Conservation (phyloP, 2,329 filamentous ascomycete species). For the Cladophialophora bantiana region DNA sequence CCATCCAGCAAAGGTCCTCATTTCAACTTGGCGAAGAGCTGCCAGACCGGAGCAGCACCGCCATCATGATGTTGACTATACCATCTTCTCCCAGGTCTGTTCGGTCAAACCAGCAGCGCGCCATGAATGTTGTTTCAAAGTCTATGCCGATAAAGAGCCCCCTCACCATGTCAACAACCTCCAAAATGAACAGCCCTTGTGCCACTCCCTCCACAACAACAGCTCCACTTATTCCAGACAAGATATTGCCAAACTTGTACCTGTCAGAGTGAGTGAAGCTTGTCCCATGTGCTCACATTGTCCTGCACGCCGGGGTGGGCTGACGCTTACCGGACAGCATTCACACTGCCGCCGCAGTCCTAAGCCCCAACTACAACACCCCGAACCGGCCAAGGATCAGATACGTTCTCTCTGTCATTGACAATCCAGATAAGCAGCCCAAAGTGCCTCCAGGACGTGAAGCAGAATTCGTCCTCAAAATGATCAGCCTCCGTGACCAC, state of each 20-base stretch:
- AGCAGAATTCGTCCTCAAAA: slow-evolving; percentile 34
- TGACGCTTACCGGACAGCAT: slow-evolving; percentile 25
- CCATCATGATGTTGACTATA: slow-evolving; percentile 25
- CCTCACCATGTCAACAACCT: not conserved
- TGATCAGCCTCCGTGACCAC: slow-evolving; percentile 31
- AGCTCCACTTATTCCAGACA: slow-evolving; percentile 35
- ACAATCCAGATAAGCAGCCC: slow-evolving; percentile 27
- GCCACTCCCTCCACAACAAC: slow-evolving; percentile 30
- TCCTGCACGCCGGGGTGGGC: not conserved
- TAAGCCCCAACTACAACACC: slow-evolving; percentile 34
- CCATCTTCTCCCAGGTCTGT: slow-evolving; percentile 9
- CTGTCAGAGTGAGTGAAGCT: slow-evolving; percentile 33
- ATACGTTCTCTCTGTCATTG: slow-evolving; percentile 34
- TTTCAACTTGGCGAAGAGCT: not conserved
- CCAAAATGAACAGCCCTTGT: slow-evolving; percentile 19
- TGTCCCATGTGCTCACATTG: not conserved
- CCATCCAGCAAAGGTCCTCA: not conserved
- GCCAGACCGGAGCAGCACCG: not conserved
- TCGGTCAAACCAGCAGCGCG: slow-evolving; percentile 12
- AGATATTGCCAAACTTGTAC: slow-evolving; percentile 34
- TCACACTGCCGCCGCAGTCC: slow-evolving; percentile 33
- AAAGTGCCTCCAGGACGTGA: slow-evolving; percentile 27
- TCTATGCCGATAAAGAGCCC: slow-evolving; percentile 18
- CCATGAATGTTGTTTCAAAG: slow-evolving; percentile 14
- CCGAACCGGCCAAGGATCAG: slow-evolving; percentile 32